Base-by-base conservation (phyloP, 345 rosid genomes). In the Lenwebbia sp. region DNA sequence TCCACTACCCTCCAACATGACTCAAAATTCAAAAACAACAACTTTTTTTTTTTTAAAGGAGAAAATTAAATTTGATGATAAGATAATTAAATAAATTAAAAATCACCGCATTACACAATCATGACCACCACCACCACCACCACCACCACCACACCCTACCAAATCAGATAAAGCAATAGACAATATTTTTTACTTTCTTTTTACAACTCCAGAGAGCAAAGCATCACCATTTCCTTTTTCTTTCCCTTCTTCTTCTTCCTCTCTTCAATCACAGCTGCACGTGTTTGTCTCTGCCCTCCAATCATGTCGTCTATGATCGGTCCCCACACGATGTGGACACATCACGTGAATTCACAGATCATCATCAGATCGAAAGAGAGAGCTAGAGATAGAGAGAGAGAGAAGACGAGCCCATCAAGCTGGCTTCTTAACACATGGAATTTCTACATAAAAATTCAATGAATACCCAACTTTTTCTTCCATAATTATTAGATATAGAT, bases 281-380 rank as follows among this genome's bases (percentile, higher is more conserved):
- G 88, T 91, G 91, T 76, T 82, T 51, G 85, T 70, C 62, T 84
- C 89, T 53, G 90, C 85, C 83, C 89, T 85, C 87, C 91, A 89
- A 91, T 92, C 89, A 93, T 92, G 90, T 87, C 85, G 84, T 51
- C 86, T 86, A 65, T 82, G 84, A 88, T 90, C 91, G 95, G 88
- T 93, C 96, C 92, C 86, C 85, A 49, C 62, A 50, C 58, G 88
- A 60, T 84, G 85, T 44, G 85, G 89, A 92, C 93, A 92, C 54
- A 86, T 89, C 96, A 92, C 93, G 95, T 93, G 95, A 91, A 88
- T 76, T 84, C 92, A 89, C 91, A 90, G 88, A 65, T 83, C 86
- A 57, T 84, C 87, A 76, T 89, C 92, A 90, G 53, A n/a, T 53
- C 53, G 84, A 82, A 82, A 26, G 37, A 15, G 54, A 82, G 33